phyloP scores from a whole-genome alignment of 108 stramenopile genomes.

The Skeletonema tropicum region DNA sequence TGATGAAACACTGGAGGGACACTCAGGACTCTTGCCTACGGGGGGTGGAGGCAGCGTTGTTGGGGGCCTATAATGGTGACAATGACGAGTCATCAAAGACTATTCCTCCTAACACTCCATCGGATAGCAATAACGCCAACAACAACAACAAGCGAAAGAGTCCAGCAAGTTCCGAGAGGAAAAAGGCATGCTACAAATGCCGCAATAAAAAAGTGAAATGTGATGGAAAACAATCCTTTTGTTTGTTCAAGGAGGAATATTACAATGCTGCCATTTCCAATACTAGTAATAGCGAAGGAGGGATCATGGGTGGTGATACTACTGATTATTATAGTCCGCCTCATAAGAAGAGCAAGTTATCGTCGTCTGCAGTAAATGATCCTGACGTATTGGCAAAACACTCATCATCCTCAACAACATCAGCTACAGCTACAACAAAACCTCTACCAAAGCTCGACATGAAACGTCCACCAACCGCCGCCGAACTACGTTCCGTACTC shows the following conservation, averaged over 20 bases:
- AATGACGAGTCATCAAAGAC: background rate
- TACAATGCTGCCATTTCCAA: background rate
- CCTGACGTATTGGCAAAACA: background rate
- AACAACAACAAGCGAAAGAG: background rate
- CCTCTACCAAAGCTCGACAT: background rate
- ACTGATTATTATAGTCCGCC: background rate
- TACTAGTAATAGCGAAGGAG: background rate
- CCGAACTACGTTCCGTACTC: conserved; percentile 53
- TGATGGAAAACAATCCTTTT: conserved; percentile 3
- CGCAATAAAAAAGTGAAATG: conserved; percentile 14
- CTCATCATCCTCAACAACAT: background rate
- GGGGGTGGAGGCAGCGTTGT: conserved; percentile 21
- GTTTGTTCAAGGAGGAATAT: background rate
- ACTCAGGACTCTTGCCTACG: conserved; percentile 27
- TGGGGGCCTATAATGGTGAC: conserved; percentile 8
- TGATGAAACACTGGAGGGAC: conserved; percentile 26
- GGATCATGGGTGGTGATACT: background rate
- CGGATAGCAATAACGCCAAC: background rate
- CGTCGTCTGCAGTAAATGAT: background rate
- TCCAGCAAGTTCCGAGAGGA: conserved; percentile 30
- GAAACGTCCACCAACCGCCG: background rate
- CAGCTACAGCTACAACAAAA: background rate
- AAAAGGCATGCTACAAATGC: conserved; percentile 10
- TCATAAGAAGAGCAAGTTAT: background rate
- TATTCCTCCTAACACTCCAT: background rate